Base-by-base conservation (phyloP, 2,329 filamentous ascomycete genomes). In the Xylariaceae sp. region DNA sequence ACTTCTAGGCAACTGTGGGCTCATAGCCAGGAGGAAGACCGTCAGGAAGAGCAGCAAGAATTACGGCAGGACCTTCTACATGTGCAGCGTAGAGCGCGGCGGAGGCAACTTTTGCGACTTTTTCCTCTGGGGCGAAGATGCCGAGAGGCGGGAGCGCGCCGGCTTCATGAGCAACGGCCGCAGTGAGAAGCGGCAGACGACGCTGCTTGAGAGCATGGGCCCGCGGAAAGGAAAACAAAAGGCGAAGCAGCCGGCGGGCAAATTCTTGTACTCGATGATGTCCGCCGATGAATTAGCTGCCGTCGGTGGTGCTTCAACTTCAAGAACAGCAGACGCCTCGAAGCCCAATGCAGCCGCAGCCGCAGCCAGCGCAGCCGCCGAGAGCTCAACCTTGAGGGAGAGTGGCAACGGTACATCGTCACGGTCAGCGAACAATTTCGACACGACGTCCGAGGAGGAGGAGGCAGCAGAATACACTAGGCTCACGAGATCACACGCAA, bases 41-140 rank as follows among this genome's bases (percentile, higher is more conserved):
- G 75, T 77, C 3, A 78, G 73, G 58, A 80, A 78, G 61, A 71
- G 76, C 43, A 72, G 73, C 3, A 63, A 66, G 32, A 83, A 83
- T 59, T 70, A 77, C 47, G 78, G 78, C n/a, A 69, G 70, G 56
- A 73, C 72, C 67, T 80, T 83, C 67, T 81, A 79, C 55, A 75
- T 72, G 2, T 84, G 80, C 59, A 77, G 79, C 62, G 71, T 73
- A 51, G 62, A 70, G n/a, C 66, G 68, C 32, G 62, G 70, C n/a
- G 58, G 61, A 49, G 70, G 72, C 27, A 69, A 71, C 43, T 65
- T 72, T 30, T 85, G 82, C 62, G 71, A 71, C 0, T 81, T 85
- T 68, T 85, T 83, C 59, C 66, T 85, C 0, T 84, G 80, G 79
- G 72, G 78, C 6, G 74, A 80, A 11, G 75, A 81, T 43, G 81